Evolutionary conservation across 331 rosid genomes (phyloP).

Genomic region (Rosa hybrid): DNA sequence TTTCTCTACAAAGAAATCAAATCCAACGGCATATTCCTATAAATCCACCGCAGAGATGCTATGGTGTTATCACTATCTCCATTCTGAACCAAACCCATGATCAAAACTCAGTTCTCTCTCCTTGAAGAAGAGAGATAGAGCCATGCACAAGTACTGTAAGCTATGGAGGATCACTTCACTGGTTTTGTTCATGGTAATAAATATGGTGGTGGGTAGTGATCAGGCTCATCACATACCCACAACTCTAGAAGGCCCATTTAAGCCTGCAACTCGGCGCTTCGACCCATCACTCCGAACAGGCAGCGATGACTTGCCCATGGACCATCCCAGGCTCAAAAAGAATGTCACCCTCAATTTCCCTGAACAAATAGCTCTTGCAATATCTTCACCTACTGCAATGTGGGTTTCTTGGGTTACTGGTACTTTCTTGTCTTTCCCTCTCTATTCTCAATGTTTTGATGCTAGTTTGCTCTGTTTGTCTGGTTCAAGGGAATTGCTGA

Average conservation of each 20-base stretch:
- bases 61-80: background rate
- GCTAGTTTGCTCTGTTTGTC: conserved; percentile 1
- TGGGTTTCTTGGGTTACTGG: conserved; percentile 95
- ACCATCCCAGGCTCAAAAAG: conserved; percentile 75
- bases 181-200: conserved; percentile 21
- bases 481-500: conserved; percentile 15
- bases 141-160: conserved; percentile 28
- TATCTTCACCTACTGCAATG: conserved; percentile 79
- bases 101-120: background rate
- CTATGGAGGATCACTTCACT: conserved; percentile 29
- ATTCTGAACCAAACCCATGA: background rate
- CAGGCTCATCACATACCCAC: conserved; percentile 50
- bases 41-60: background rate
- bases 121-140: background rate
- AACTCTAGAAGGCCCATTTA: conserved; percentile 86
- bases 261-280: conserved; percentile 65
- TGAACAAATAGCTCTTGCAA: conserved; percentile 80
- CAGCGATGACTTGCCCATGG: conserved; percentile 86
- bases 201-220: conserved; percentile 25
- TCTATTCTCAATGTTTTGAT: background rate
- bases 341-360: conserved; percentile 71
- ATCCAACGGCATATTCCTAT: background rate
- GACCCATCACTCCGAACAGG: conserved; percentile 69
- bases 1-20: background rate
- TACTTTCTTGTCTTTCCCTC: conserved; percentile 30